These are phyloP conservation scores for Chenopodium album DNA, from an alignment of 148 eudicot genomes.

Conservation along the genomic window DNA sequence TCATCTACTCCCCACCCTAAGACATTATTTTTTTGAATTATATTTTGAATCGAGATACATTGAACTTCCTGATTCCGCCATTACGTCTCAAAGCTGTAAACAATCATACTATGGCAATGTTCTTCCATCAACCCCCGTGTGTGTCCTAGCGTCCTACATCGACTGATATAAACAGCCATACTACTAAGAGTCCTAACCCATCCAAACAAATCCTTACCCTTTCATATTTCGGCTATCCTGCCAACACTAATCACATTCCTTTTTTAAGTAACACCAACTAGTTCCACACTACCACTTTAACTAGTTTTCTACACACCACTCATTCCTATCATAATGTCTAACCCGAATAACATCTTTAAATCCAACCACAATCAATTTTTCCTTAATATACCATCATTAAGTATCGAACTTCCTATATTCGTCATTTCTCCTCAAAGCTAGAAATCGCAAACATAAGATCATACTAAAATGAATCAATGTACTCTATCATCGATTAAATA, in stretches of 20 bases:
- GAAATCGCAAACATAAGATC: neutral
- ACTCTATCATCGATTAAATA: neutral
- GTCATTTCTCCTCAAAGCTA: neutral
- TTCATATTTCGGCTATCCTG: neutral
- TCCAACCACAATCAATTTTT: neutral
- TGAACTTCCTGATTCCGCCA: no score
- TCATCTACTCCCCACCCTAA: neutral
- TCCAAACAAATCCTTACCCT: neutral
- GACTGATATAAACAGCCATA: neutral
- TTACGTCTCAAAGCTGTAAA: no score
- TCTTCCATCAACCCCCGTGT: neutral
- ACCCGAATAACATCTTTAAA: neutral
- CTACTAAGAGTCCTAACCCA: neutral
- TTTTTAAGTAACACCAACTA: neutral
- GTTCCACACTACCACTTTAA: neutral
- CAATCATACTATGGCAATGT: neutral
- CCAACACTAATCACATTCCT: neutral
- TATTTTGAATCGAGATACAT: no score
- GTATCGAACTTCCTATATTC: neutral
- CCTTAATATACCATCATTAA: no score
- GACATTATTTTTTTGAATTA: no score
- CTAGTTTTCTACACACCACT: neutral
- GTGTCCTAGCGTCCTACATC: neutral
- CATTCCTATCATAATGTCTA: neutral
- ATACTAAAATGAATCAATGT: neutral